Evolutionary conservation across 192 early-diverging fungal species (phyloP).

Genomic region (Coemansia reversa): DNA sequence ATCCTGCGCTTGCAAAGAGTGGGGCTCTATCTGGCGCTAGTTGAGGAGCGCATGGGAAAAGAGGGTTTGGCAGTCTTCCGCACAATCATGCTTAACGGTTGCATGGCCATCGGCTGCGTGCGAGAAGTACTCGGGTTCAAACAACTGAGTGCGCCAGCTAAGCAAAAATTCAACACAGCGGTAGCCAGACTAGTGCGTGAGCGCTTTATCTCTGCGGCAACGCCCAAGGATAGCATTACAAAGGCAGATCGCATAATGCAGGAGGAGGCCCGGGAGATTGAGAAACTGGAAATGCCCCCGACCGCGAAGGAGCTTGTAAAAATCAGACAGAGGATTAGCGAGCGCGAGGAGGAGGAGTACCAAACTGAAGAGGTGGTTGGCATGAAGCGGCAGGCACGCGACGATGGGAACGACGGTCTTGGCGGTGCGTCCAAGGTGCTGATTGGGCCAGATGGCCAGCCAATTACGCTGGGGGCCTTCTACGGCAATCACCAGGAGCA

Average conservation of each 20-base stretch:
- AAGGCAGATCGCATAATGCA: constrained; percentile 62
- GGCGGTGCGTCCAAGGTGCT: constrained; percentile 13
- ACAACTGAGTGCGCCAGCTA: constrained; percentile 14
- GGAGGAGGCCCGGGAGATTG: constrained; percentile 59
- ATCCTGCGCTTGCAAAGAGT: constrained; percentile 63
- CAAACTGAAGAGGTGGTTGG: constrained; percentile 51
- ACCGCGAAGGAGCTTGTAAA: constrained; percentile 62
- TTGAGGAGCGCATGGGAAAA: constrained; percentile 58
- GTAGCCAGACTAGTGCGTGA: constrained; percentile 59
- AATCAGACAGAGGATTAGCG: constrained; percentile 53
- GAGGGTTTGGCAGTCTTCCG: constrained; percentile 58
- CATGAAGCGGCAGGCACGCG: constrained; percentile 44
- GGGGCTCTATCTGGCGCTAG: constrained; percentile 57
- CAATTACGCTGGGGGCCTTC: constrained; percentile 5
- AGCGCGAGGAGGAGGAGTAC: constrained; percentile 56
- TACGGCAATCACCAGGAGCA: constrained; percentile 2
- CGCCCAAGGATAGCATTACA: constrained; percentile 60
- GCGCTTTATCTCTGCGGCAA: constrained; percentile 62
- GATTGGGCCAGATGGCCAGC: constrained; percentile 12
- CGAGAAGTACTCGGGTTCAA: constrained; percentile 23
- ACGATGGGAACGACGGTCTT: not conserved
- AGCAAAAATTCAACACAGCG: constrained; percentile 23
- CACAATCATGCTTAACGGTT: constrained; percentile 49
- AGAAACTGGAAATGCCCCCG: constrained; percentile 58
- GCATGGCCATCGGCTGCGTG: constrained; percentile 35